Conservation (phyloP, 495 filamentous ascomycete genomes). For the Neurospora sp. region DNA sequence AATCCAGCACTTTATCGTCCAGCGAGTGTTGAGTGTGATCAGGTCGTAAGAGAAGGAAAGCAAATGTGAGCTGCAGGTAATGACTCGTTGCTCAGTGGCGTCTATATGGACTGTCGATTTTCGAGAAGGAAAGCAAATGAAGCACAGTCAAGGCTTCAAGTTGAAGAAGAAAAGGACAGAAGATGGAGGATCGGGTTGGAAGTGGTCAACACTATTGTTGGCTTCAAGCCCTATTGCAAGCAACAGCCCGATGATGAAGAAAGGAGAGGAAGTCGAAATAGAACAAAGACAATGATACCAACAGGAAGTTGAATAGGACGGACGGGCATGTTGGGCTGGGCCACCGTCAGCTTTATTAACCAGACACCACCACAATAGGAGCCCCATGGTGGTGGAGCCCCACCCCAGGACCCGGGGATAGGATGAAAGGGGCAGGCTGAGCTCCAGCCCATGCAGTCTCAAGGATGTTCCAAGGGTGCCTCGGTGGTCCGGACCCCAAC, state of each 20-base stretch:
- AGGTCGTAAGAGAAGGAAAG: background rate
- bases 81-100: background rate
- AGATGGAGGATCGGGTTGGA: background rate
- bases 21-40: conserved; percentile 11
- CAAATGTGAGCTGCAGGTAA: background rate
- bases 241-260: background rate
- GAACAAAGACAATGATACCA: background rate
- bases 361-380: background rate
- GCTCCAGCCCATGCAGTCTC: background rate
- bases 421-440: background rate
- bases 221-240: background rate
- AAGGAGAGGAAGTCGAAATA: background rate
- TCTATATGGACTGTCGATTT: background rate
- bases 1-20: conserved; percentile 10
- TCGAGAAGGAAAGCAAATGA: background rate
- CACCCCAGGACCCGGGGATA: background rate
- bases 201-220: conserved; percentile 1
- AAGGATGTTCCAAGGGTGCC: background rate
- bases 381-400: background rate
- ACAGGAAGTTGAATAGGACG: background rate
- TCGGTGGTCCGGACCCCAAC: background rate
- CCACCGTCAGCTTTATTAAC: background rate
- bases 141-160: background rate
- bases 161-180: background rate
- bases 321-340: background rate